Evolutionary conservation across 2,329 filamentous ascomycete genomes (phyloP), one percentile per base, ranked within the genome.

Genomic region (Ophiostoma triangulosporum): DNA sequence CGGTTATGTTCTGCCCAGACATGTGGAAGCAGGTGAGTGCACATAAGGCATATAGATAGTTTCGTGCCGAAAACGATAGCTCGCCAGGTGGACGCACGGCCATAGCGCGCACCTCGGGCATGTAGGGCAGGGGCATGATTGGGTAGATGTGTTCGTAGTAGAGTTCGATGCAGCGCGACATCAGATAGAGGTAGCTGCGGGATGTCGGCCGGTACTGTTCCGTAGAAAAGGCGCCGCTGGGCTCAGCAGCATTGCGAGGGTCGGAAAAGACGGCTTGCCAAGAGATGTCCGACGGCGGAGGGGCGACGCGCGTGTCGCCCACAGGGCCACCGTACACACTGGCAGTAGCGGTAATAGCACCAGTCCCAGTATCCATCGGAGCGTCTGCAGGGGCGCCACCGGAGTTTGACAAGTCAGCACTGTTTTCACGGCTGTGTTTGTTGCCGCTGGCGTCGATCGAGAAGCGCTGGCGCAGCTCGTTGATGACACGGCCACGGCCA

Each of bases 121-220:
- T 77, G 52, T 81, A 75, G 7, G 83, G 64, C 4, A 83, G 71
- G 1, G 80, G 80, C 69, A 81, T 78, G 51, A 78, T 78, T n/a
- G 78, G 77, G 58, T 83, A 83, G 52, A 83, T 73, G 62, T 81
- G 72, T 59, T 72, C 68, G 65, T 81, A 78, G 66, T 78, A 83
- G 57, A 78, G 77, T 45, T 82, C 77, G 55, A 82, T 69, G 62
- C 78, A 81, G 65, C 62, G 77, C 63, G 67, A 79, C 58, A 68
- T 73, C 62, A 68, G 69, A 64, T 64, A 70, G 64, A 62, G 74
- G 60, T 65, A 81, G 64, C 62, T 67, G 2, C 65, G 63, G 33
- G 60, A 63, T 6, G 63, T 62, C 7, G 58, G 73, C 65, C 57
- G 71, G 65, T 58, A 72, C 70, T 61, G 72, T 66, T 59, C 73